Evolutionary conservation across 1,139 yeast genomes (phyloP).

Genomic region (Magnusiomyces paraingens): DNA sequence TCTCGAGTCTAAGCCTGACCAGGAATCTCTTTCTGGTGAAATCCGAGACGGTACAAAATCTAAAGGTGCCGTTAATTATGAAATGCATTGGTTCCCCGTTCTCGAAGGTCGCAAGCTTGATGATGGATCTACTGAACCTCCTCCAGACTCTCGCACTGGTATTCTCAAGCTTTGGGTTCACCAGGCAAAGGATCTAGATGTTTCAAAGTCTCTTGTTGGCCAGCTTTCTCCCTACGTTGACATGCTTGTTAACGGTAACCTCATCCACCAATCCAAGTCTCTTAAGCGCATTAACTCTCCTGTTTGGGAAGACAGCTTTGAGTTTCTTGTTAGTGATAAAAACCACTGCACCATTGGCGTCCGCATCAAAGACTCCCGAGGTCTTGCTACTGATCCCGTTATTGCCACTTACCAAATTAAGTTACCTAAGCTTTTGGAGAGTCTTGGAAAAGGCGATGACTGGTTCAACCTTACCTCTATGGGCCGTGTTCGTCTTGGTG

Average conservation of each 20-base stretch:
- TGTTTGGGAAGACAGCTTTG: slow-evolving; percentile 57
- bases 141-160: slow-evolving; percentile 93
- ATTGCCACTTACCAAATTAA: slow-evolving; percentile 41
- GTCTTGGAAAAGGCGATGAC: slow-evolving; percentile 67
- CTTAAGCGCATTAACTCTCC: slow-evolving; percentile 63
- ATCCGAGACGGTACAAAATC: slow-evolving; percentile 71
- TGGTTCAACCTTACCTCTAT: slow-evolving; percentile 61
- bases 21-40: slow-evolving; percentile 47
- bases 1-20: slow-evolving; percentile 50
- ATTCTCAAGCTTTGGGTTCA: slow-evolving; percentile 66
- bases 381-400: slow-evolving; percentile 54
- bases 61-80: slow-evolving; percentile 67
- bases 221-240: slow-evolving; percentile 67
- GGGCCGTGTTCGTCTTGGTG: slow-evolving; percentile 65
- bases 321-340: slow-evolving; percentile 69
- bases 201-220: slow-evolving; percentile 58
- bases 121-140: slow-evolving; percentile 80
- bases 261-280: slow-evolving; percentile 49
- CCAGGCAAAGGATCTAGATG: slow-evolving; percentile 66
- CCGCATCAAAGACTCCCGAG: slow-evolving; percentile 58
- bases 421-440: slow-evolving; percentile 66
- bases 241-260: slow-evolving; percentile 55
- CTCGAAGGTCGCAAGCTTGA: slow-evolving; percentile 67
- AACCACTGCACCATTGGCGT: slow-evolving; percentile 62
- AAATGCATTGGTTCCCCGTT: slow-evolving; percentile 71